Conservation (phyloP, 179 eudicot species). For the Actinidia arguta region DNA sequence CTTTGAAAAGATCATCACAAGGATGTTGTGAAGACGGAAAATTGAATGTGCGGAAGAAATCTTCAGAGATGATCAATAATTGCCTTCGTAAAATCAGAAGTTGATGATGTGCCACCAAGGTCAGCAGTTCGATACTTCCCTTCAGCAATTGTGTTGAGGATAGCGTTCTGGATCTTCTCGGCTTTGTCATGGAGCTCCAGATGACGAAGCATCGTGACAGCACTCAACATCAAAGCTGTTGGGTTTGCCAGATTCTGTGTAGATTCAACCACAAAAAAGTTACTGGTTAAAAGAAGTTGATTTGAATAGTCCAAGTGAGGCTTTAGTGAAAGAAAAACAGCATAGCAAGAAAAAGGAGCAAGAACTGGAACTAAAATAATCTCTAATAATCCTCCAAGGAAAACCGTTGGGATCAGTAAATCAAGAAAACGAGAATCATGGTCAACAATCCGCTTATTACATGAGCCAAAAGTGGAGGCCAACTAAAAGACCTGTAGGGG, state of each 20-base stretch:
- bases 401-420: neutral
- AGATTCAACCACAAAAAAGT: neutral
- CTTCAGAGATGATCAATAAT: constrained; percentile 81
- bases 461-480: constrained; percentile 2
- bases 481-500: no score
- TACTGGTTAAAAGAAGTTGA: neutral
- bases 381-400: neutral
- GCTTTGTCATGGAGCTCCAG: constrained; percentile 87
- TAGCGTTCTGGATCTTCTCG: constrained; percentile 79
- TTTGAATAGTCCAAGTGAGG: neutral
- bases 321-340: neutral
- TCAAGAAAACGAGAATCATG: neutral
- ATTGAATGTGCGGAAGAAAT: constrained; percentile 13
- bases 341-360: neutral
- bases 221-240: constrained; percentile 89
- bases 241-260: constrained; percentile 93
- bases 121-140: constrained; percentile 91
- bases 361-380: neutral
- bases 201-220: constrained; percentile 91
- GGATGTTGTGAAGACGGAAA: constrained; percentile 6
- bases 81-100: constrained; percentile 87
- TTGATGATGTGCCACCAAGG: constrained; percentile 87
- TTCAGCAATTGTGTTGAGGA: constrained; percentile 83
- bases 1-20: neutral
- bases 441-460: neutral